These are phyloP conservation scores for sorghum (Sorghum bicolor) DNA, from an alignment of 176 grass and related monocot genomes.

Conservation along the genomic window Sorghum_bicolor_NCBIv3 NC_012871.2:73381501-73382000, in stretches of 20 bases:
- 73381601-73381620: conserved; percentile 65
- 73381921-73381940: conserved; percentile 57
- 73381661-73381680: conserved; percentile 74
- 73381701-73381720: conserved; percentile 71
- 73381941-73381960: conserved; percentile 66
- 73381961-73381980: conserved; percentile 40
- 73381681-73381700: conserved; percentile 63
- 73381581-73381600: conserved; percentile 59
- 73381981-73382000: conserved; percentile 53
- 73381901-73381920: conserved; percentile 63
- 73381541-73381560: conserved; percentile 51
- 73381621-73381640: conserved; percentile 66
- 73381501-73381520: conserved; percentile 58
- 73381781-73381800: conserved; percentile 43
- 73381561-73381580: conserved; percentile 61
- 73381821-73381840: conserved; percentile 60
- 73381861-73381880: conserved; percentile 55
- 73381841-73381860: conserved; percentile 57
- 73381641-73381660: conserved; percentile 81
- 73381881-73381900: conserved; percentile 79
- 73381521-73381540: conserved; percentile 56
- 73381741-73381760: conserved; percentile 71
- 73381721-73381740: conserved; percentile 71
- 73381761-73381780: conserved; percentile 79
- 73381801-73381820: conserved; percentile 69